Base-by-base conservation (phyloP, 129 eudicot genomes). In the Artemisia tridentata region DNA sequence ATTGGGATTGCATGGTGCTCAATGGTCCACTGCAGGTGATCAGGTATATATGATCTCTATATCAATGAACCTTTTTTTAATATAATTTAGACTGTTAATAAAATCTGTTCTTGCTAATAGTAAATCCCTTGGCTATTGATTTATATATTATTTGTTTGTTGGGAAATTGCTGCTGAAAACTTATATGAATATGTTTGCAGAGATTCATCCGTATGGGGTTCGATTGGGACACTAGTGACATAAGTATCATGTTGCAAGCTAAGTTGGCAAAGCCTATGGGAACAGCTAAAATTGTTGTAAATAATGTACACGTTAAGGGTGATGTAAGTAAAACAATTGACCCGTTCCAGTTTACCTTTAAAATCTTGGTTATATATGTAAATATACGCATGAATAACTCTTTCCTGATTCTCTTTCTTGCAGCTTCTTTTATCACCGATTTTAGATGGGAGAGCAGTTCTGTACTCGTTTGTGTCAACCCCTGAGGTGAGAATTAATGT, bases 201-300 rank as follows among this genome's bases (percentile, higher is more conserved):
- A 74, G 78, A 74, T 86, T 90, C 49, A 58, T 90, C 80, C 97
- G 79, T 31, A 49, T 86, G 81, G 91, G 99, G 70, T 95, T 90
- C 46, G 99, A 90, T 67, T 95, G 99, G 99, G 99, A 95, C 78
- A 81, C 96, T 23, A 72, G 72, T 7, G 88, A 95, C 23, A 79
- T 95, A 72, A 90, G 91, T 75, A 95, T 95, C 67, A 76, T 88
- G 96, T 74, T 95, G 85, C 79, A 71, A 34, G 97, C 95, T 27
- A 95, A 95, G 88, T 82, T 95, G 84, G 96, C 91, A 75, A 84
- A 83, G 80, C 90, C 96, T 4, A 78, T 81, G 90, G 99, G 99
- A 76, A 84, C 99, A 51, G 97, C 97, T 69, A 86, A 97, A 65
- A 95, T 95, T 11, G 88, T 90, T 55, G 74, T 95, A 63, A 95